These are phyloP conservation scores for Thelonectria olida DNA, from an alignment of 2,329 filamentous ascomycete species.

Conservation along the genomic window DNA sequence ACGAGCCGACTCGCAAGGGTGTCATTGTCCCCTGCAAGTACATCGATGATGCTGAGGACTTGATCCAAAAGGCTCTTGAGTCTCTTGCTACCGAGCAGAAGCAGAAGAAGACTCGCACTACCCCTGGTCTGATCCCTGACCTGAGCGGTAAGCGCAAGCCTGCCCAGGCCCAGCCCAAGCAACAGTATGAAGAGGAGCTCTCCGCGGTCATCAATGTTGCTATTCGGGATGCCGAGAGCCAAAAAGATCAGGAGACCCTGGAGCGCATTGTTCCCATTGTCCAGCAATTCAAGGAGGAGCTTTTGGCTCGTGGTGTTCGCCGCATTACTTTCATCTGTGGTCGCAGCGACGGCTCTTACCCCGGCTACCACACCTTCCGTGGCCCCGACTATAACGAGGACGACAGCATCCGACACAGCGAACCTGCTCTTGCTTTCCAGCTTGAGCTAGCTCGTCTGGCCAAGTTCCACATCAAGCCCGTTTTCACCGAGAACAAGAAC, in stretches of 20 bases:
- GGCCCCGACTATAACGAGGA: slow-evolving; percentile 91
- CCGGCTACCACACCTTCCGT: slow-evolving; percentile 98
- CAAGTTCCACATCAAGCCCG: slow-evolving; percentile 98
- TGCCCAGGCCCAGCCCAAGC: slow-evolving; percentile 37
- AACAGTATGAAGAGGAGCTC: slow-evolving; percentile 72
- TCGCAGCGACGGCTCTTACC: slow-evolving; percentile 92
- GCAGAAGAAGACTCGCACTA: slow-evolving; percentile 63
- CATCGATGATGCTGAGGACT: slow-evolving; percentile 92
- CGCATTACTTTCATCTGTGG: slow-evolving; percentile 97
- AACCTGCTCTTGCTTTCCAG: slow-evolving; percentile 97
- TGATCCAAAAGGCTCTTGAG: slow-evolving; percentile 84
- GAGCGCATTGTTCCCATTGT: slow-evolving; percentile 79
- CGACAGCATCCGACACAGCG: slow-evolving; percentile 94
- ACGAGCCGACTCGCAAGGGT: slow-evolving; percentile 88
- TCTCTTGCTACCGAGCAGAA: slow-evolving; percentile 72
- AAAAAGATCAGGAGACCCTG: slow-evolving; percentile 83
- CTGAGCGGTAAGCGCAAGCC: slow-evolving; percentile 77
- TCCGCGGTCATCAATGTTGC: slow-evolving; percentile 94
- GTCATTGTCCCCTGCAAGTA: slow-evolving; percentile 94
- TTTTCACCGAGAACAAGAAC: slow-evolving; percentile 99
- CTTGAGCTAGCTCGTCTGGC: slow-evolving; percentile 92
- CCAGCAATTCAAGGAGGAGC: slow-evolving; percentile 82
- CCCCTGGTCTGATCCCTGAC: slow-evolving; percentile 72
- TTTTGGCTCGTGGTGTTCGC: slow-evolving; percentile 82
- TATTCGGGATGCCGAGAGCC: slow-evolving; percentile 85